These are phyloP conservation scores for Bipolaris zeicola DNA, from an alignment of 2,329 filamentous ascomycete genomes.

Conservation along the genomic window DNA sequence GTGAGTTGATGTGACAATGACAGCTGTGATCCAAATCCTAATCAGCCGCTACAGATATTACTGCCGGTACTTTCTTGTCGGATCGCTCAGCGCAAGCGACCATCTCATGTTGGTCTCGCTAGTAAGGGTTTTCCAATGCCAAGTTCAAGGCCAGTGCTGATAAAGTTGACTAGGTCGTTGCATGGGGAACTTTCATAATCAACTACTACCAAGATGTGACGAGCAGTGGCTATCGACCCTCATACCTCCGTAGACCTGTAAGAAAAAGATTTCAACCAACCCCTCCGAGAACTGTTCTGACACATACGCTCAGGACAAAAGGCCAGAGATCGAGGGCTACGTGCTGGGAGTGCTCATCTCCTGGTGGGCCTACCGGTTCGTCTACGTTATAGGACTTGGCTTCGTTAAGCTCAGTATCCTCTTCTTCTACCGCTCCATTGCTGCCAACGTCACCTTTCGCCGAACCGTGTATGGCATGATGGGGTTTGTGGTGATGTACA, in stretches of 20 bases:
- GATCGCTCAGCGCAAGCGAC: conserved; percentile 38
- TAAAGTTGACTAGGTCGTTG: conserved; percentile 30
- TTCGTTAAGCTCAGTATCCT: conserved; percentile 43
- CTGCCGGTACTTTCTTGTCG: conserved; percentile 42
- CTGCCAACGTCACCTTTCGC: conserved; percentile 41
- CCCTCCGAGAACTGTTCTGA: conserved; percentile 11
- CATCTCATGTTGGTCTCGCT: conserved; percentile 44
- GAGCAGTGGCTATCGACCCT: conserved; percentile 33
- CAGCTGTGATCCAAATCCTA: not conserved
- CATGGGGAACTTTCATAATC: conserved; percentile 45
- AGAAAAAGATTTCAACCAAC: not conserved
- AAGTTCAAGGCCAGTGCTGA: conserved; percentile 11
- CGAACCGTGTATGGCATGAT: conserved; percentile 38
- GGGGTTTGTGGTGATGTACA: conserved; percentile 39
- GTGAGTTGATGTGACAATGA: conserved; percentile 21
- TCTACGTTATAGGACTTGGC: conserved; percentile 37
- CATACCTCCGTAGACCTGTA: conserved; percentile 37
- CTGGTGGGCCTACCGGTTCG: conserved; percentile 45
- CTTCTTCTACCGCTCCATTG: conserved; percentile 45
- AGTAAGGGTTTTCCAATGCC: conserved; percentile 21
- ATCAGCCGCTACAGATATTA: conserved; percentile 34
- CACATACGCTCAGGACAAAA: conserved; percentile 30
- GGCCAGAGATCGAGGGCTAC: conserved; percentile 27
- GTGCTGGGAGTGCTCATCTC: conserved; percentile 39
- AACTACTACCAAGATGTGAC: conserved; percentile 45